Base-by-base conservation (phyloP, 2,329 filamentous ascomycete species). In the Colletotrichum musicola region DNA sequence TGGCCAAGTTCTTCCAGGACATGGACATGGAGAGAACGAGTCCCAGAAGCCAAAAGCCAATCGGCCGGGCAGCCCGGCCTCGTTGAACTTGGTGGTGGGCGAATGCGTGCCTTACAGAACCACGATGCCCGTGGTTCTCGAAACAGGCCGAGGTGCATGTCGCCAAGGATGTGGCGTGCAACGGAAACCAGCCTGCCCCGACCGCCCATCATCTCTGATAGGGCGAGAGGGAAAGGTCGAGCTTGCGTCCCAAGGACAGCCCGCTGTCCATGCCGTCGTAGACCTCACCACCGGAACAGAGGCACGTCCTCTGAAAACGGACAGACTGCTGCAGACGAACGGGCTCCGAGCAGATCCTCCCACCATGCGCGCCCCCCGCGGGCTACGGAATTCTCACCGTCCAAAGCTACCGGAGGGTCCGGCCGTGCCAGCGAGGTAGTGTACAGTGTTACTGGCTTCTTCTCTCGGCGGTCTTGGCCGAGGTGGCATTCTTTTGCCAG, bases 101-200 rank as follows among this genome's bases (percentile, higher is more conserved):
- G 27, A 63, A 47, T 35, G 62, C 16, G 25, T n/a, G 18, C 27
- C 27, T 51, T 47, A 25, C 14, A 53, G 49, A 38, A 38, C 44
- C 35, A 56, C 44, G 60, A 57, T 46, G 55, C 53, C 38, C 40
- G 42, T 49, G 20, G 46, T 57, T 27, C 60, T 57, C 47, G 60
- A 59, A 64, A 64, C 61, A 59, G 47, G 49, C 55, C 42, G 42
- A 64, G 53, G 53, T 68, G 60, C 54, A 22, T 49, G 18, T 55
- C 14, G 55, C 18, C 61, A 60, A 18, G 65, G 65, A 68, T 58
- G 22, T 64, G 60, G 47, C 54, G 60, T 20, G 46, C 22, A 38
- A 18, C 61, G 53, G 59, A 58, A 59, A 20, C 18, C 57, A 46
- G 64, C 13, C 51, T 51, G 40, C 16, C 54, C 60, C 47, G 18